Percentiles rank a stretch among this genome's conserved stretches.
Evolutionary conservation across 805 yeast species (phyloP).

Genomic region (Peterozyma toletana): DNA sequence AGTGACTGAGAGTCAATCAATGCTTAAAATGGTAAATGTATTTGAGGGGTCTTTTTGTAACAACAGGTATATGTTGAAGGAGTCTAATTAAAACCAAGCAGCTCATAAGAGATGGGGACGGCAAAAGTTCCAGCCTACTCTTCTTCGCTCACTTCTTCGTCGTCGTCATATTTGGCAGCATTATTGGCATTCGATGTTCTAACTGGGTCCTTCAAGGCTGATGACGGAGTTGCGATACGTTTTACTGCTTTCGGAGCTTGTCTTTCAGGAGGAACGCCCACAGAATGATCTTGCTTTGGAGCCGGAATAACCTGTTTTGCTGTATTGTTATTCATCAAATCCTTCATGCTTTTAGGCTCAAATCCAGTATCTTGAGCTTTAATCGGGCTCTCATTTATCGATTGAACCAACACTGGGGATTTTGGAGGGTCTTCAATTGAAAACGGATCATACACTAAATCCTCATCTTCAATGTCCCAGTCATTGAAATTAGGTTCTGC

Average conservation of each 20-base stretch:
- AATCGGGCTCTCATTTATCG: background rate
- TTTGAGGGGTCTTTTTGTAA: too few relatives aligned
- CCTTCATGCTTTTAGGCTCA: constrained; percentile 8
- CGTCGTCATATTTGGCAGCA: constrained; percentile 1
- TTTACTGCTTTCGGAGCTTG: background rate
- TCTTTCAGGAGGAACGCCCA: too few relatives aligned
- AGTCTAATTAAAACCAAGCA: too few relatives aligned
- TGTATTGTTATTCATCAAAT: constrained; percentile 1
- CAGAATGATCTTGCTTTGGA: too few relatives aligned
- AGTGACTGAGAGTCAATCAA: too few relatives aligned
- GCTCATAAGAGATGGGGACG: too few relatives aligned
- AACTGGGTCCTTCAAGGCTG: background rate
- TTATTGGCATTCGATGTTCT: background rate
- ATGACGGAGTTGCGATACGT: background rate
- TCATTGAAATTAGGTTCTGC: constrained; percentile 6
- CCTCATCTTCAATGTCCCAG: constrained; percentile 8
- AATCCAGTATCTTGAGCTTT: background rate
- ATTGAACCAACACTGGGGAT: background rate
- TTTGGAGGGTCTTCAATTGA: constrained; percentile 4
- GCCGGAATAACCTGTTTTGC: background rate
- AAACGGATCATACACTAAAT: background rate
- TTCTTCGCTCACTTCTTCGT: constrained; percentile 9
- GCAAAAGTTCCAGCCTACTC: background rate
- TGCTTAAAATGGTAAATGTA: too few relatives aligned
- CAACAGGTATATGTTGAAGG: too few relatives aligned